A percentile compares a stretch with the other conserved stretches of the same genome.
These are phyloP conservation scores for Sclerotinia glacialis DNA, from an alignment of 2,329 filamentous ascomycete species.

Conservation along the genomic window DNA sequence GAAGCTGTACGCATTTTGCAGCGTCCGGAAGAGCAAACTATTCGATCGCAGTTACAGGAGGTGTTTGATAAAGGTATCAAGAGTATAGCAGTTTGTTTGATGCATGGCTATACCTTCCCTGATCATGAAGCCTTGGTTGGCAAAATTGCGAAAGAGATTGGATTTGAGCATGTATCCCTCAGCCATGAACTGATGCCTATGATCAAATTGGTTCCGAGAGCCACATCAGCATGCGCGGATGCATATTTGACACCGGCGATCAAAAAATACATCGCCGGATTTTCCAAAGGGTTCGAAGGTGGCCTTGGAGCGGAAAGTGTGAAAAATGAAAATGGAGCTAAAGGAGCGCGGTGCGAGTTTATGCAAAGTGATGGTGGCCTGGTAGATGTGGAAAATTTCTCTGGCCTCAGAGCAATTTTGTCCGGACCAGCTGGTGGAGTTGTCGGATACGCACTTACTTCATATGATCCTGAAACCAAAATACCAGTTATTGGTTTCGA, in stretches of 20 bases:
- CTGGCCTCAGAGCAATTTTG: constrained; percentile 78
- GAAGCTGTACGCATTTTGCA: constrained; percentile 70
- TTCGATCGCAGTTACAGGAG: constrained; percentile 60
- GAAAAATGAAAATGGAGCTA: constrained; percentile 59
- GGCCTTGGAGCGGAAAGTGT: constrained; percentile 75
- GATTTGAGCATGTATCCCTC: constrained; percentile 78
- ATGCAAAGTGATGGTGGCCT: constrained; percentile 73
- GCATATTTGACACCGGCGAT: constrained; percentile 72
- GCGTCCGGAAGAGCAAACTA: constrained; percentile 55
- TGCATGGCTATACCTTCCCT: constrained; percentile 91
- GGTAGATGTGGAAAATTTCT: constrained; percentile 76
- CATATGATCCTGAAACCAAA: constrained; percentile 78
- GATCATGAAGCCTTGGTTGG: constrained; percentile 79
- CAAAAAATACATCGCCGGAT: constrained; percentile 69
- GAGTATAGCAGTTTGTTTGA: constrained; percentile 84
- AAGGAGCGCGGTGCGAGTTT: constrained; percentile 82
- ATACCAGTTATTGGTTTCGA: constrained; percentile 92
- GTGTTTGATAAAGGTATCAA: constrained; percentile 69
- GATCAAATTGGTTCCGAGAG: constrained; percentile 70
- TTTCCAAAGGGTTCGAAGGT: constrained; percentile 76
- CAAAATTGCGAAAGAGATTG: constrained; percentile 72
- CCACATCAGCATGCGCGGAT: constrained; percentile 70
- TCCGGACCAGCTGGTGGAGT: constrained; percentile 92
- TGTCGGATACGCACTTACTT: constrained; percentile 88
- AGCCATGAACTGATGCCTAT: constrained; percentile 79